These are phyloP conservation scores for Pseudocercospora fuligena DNA, from an alignment of 2,329 filamentous ascomycete genomes.

Conservation along the genomic window DNA sequence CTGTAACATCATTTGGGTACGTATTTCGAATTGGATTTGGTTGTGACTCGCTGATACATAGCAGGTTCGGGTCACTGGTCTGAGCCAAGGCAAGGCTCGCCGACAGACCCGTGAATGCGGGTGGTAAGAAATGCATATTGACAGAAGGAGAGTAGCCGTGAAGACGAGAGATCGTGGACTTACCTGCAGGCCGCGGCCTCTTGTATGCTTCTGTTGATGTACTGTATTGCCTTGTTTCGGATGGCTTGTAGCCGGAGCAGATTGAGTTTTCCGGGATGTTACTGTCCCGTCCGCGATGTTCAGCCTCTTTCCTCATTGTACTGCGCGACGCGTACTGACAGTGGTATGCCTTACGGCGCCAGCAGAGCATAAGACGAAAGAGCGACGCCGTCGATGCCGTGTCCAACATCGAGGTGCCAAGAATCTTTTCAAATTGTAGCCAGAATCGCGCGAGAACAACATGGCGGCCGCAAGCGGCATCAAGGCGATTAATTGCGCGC, in stretches of 20 bases:
- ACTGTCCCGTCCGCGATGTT: background rate
- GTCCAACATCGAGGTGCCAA: background rate
- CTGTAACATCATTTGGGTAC: slow-evolving; percentile 20
- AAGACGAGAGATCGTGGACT: background rate
- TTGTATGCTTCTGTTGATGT: background rate
- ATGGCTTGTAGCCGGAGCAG: background rate
- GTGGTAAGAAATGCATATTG: background rate
- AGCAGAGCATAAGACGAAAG: background rate
- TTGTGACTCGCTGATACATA: slow-evolving; percentile 21
- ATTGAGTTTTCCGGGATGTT: background rate
- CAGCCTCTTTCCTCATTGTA: background rate
- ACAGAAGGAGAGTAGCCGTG: background rate
- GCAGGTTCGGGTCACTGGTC: background rate
- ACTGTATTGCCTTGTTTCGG: background rate
- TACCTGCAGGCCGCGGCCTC: background rate
- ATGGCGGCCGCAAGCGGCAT: background rate
- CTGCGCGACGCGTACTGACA: background rate
- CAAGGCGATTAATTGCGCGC: too few species aligned
- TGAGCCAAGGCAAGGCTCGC: background rate
- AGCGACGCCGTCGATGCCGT: background rate
- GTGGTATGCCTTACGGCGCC: background rate
- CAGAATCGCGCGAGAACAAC: background rate
- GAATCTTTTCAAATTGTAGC: background rate
- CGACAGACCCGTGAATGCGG: background rate
- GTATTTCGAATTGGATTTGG: slow-evolving; percentile 24